Base-by-base conservation (phyloP, 257 asterid genomes). In the Capsicum pubescens region DNA sequence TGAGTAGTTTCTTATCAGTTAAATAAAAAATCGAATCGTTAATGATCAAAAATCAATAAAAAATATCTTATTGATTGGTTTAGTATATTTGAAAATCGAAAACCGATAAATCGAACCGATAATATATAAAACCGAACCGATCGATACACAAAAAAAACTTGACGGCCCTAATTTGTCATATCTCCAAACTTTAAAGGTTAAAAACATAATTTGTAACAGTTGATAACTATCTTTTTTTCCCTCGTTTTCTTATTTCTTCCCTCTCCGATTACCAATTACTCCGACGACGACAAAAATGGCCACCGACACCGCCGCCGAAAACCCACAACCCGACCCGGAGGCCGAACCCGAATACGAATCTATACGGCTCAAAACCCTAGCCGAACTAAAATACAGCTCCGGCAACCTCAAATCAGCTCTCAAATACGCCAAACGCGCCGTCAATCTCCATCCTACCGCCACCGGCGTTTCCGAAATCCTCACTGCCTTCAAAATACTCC, bases 371-470 rank as follows among this genome's bases (percentile, higher is more conserved):
- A 93, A 91, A 89, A 36, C 82, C 79, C 77, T 90, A 80, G 95
- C 99, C 15, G 97, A 90, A 87, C 84, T 91, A 32, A 88, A 82
- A 3, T 94, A 90, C 91, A 32, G 58, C n/a, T 89, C 95, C 61
- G 92, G 91, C 61, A 66, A 91, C 87, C 93, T 95, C 44, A 85
- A 86, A 21, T 92, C 93, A 80, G 97, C 98, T 84, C 17, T 91
- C 39, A 89, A 89, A 12, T 82, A 82, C 85, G 98, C 97, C 89
- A 92, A 91, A 81, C 94, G 93, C 61, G 98, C 98, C 26, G 90
- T 67, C 83, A 86, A 87, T 60, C 94, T 92, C 84, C 56, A 85
- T 63, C 96, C 98, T 2, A 74, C 90, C 7, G 85, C 89, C 26
- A 88, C 85, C 52, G 98, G 95, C 77, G 88, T 94, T 15, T 61